phyloP scores from a whole-genome alignment of 257 asterid genomes.

The Thymus quinquecostatus region DNA sequence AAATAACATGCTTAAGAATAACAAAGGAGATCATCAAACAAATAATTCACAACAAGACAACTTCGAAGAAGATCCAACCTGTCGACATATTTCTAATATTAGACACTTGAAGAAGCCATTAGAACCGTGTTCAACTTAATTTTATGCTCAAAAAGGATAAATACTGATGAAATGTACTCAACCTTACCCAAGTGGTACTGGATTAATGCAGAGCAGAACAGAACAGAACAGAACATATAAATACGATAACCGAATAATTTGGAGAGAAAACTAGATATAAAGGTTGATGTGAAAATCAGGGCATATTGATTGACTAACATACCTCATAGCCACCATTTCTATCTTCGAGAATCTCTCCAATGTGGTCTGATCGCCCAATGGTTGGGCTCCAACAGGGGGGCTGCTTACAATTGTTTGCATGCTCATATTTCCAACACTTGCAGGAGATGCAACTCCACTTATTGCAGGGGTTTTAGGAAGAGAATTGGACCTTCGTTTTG shows the following conservation, averaged over 20 bases:
- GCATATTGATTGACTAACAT: conserved; percentile 34
- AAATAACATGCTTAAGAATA: conserved; percentile 24
- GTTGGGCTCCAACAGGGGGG: conserved; percentile 74
- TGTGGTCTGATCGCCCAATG: conserved; percentile 65
- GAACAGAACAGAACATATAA: not conserved
- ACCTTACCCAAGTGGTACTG: not conserved
- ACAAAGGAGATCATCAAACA: conserved; percentile 1
- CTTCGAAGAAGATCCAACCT: conserved; percentile 12
- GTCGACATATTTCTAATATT: conserved; percentile 16
- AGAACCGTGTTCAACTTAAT: not conserved
- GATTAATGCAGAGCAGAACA: conserved; percentile 11
- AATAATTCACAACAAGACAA: not conserved
- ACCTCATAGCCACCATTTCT: conserved; percentile 75
- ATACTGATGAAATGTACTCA: not conserved
- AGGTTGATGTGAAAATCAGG: conserved; percentile 1
- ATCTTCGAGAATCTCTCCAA: conserved; percentile 88
- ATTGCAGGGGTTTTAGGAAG: conserved; percentile 70
- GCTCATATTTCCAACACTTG: conserved; percentile 79
- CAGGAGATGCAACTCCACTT: conserved; percentile 93
- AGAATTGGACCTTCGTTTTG: conserved; percentile 81
- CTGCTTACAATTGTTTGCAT: conserved; percentile 71
- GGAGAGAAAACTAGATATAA: conserved; percentile 7
- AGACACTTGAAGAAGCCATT: conserved; percentile 16
- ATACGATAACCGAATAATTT: conserved; percentile 11
- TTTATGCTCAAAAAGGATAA: not conserved